Evolutionary conservation across 345 rosid species (phyloP), one percentile per base, ranked within the genome.

Genomic region (Corymbia maculata): DNA sequence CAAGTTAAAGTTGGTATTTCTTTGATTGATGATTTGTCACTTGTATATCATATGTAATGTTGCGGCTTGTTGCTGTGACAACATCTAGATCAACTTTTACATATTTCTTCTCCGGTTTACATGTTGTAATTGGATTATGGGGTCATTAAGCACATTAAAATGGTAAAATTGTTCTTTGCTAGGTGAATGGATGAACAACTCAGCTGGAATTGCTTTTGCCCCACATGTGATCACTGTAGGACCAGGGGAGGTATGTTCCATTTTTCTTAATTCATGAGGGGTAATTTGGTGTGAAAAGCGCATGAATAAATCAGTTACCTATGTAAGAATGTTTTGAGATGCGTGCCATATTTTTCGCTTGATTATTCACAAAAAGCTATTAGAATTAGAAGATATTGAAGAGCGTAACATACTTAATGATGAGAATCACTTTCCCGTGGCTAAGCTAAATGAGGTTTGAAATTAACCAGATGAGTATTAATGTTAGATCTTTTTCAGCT

Each of bases 101-200:
- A 75, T 75, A 75, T 75, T 19, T 75, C 49, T 75, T 75, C 84
- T 75, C 84, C 1, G 14, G 7, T 75, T 28, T 75, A 75, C 55
- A 30, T 19, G 7, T 10, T 75, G 49, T 21, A 42, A 75, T 42
- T 75, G 28, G 28, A 36, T 42, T 53, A 47, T 86, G 79, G 30
- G 85, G 32, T 87, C 82, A 75, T 75, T 42, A 75, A 36, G 14
- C 14, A 75, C 28, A 42, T 75, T 75, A 75, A 75, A 75, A 42
- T 19, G 49, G 32, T 19, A 50, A 52, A 44, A 30, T 44, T 66
- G 49, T 86, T 91, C 70, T 51, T 92, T 61, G n/a, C 87, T 42
- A 98, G 99, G 99, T 93, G 99, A 97, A 89, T 98, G 99, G 99
- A 98, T 98, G 99, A 96, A 97, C 90, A 93, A 86, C 92, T 97